Evolutionary conservation across 768 basidiomycete genomes (phyloP).

Genomic region (Boletus rubescentipes): DNA sequence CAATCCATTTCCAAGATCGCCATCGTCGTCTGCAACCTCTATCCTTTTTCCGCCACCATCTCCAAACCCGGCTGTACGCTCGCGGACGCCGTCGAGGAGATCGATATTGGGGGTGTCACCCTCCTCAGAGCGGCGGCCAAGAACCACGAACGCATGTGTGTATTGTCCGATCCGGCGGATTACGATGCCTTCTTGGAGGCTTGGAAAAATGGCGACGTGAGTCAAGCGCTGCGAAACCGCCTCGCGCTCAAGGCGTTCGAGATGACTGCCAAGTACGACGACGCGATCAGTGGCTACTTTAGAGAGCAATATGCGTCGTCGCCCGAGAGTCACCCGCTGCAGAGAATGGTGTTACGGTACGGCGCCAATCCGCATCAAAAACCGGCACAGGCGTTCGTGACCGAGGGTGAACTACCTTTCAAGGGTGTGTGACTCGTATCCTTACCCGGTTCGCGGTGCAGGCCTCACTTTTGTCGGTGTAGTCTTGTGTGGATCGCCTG

Average conservation of each 20-base stretch:
- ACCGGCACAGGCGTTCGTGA: constrained; percentile 94
- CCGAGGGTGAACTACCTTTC: constrained; percentile 88
- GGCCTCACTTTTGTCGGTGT: constrained; percentile 8
- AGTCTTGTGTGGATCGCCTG: constrained; percentile 93
- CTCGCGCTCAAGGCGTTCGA: constrained; percentile 97
- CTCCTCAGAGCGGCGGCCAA: constrained; percentile 97
- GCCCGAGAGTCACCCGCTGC: constrained; percentile 73
- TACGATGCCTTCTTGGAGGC: constrained; percentile 79
- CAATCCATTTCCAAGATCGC: constrained; percentile 91
- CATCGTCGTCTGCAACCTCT: constrained; percentile 98
- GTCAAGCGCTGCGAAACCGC: constrained; percentile 66
- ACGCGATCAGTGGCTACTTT: constrained; percentile 95
- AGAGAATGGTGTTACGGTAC: constrained; percentile 85
- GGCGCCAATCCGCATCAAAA: constrained; percentile 99
- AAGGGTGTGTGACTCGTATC: constrained; percentile 54
- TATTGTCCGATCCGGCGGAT: constrained; percentile 87
- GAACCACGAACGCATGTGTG: constrained; percentile 91
- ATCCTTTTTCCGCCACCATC: constrained; percentile 93
- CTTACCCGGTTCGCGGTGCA: neutral
- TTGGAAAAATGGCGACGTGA: constrained; percentile 76
- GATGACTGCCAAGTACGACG: constrained; percentile 93
- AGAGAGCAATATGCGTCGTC: constrained; percentile 91
- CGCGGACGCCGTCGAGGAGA: constrained; percentile 92
- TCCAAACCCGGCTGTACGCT: constrained; percentile 87
- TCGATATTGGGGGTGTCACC: constrained; percentile 98